Conservation (phyloP, 2,329 filamentous ascomycete species). For the Aspergillus ochraceoroseus region DNA sequence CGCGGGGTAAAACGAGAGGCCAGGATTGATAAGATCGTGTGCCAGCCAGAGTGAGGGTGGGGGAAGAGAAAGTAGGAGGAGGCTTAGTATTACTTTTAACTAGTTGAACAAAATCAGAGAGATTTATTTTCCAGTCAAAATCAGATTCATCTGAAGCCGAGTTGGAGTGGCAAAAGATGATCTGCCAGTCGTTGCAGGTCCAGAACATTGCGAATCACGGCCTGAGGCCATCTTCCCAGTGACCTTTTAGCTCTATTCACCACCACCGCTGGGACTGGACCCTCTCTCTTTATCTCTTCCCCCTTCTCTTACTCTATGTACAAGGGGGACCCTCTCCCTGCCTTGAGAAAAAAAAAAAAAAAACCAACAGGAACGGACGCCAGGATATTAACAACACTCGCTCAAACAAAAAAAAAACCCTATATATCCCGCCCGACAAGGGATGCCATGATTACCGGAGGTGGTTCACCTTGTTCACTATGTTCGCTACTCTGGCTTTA, state of each 20-base stretch:
- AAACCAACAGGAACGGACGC: not conserved
- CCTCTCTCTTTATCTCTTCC: not conserved
- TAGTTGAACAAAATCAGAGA: too few relatives aligned
- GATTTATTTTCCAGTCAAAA: too few relatives aligned
- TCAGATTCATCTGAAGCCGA: too few relatives aligned
- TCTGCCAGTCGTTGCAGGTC: slow-evolving; percentile 4
- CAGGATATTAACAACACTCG: slow-evolving; percentile 1
- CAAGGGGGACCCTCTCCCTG: slow-evolving; percentile 10
- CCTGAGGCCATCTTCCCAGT: slow-evolving; percentile 6
- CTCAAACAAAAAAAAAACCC: slow-evolving; percentile 6
- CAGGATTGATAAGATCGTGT: slow-evolving; percentile 21
- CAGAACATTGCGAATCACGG: slow-evolving; percentile 19
- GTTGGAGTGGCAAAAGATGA: not conserved
- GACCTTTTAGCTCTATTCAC: not conserved
- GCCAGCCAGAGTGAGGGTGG: slow-evolving; percentile 7
- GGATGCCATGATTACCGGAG: too few relatives aligned
- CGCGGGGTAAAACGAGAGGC: slow-evolving; percentile 20
- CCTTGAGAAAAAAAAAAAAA: slow-evolving; percentile 1
- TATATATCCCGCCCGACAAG: too few relatives aligned
- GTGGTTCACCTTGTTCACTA: too few relatives aligned
- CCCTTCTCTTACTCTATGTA: slow-evolving; percentile 18
- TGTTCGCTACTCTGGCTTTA: too few relatives aligned
- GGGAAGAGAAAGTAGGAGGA: slow-evolving; percentile 1
- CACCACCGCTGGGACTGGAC: not conserved
- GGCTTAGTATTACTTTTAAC: too few relatives aligned